Base-by-base conservation (phyloP, 345 rosid species). In the Citrus cavaleriei region DNA sequence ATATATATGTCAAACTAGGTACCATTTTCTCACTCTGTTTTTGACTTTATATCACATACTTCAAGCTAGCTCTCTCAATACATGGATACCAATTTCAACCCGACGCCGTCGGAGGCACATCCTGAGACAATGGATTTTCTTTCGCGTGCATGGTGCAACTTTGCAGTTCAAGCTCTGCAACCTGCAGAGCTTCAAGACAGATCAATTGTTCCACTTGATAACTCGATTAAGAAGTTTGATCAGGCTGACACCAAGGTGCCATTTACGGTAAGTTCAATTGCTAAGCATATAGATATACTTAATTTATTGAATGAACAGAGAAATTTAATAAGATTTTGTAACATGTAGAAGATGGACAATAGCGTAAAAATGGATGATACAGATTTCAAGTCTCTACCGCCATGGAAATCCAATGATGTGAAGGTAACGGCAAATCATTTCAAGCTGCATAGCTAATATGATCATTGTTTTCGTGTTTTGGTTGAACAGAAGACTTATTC, bases 41-140 rank as follows among this genome's bases (percentile, higher is more conserved):
- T 81, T 72, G 46, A 28, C 70, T 32, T 60, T 58, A 49, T 54
- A 54, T 58, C 79, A 58, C 71, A 65, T 68, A 55, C 73, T 40
- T 69, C 57, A 57, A 64, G 79, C 69, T 72, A 61, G 65, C 74
- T 37, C 57, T 54, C 60, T 59, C 37, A 25, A 59, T 59, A 9
- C 32, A 82, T 89, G 91, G 91, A 85, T 40, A 27, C 83, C 62
- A 77, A 59, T 40, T 78, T 80, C 70, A 87, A 83, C 60, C 80
- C 86, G 49, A 78, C 89, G 4, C 97, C 93, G 38, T 91, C 98
- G 12, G 97, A 93, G 75, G 95, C 98, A 85, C 95, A 90, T 81
- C 97, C 95, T 21, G 97, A 95, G 57, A 82, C 95, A 14, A 87
- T 95, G 97, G 99, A 93, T 80, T 93, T 93, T 83, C 95, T 93